phyloP scores from a whole-genome alignment of 2,329 filamentous ascomycete species.

The Apiospora phragmitis region DNA sequence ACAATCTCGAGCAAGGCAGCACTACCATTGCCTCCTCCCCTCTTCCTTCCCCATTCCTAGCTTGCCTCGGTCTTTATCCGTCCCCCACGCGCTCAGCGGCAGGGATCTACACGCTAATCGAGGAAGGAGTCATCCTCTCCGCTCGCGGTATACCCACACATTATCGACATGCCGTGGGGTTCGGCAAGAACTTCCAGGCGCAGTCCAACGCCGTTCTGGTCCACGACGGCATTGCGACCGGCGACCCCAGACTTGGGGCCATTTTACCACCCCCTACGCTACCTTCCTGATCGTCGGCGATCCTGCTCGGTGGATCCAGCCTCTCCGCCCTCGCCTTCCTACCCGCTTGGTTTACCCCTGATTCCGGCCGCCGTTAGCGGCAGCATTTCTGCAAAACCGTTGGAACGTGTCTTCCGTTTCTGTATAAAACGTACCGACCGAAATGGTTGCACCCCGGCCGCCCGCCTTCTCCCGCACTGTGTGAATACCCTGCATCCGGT shows the following conservation, averaged over 20 bases:
- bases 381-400: constrained; percentile 28
- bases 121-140: constrained; percentile 29
- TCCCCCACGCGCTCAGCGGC: not conserved
- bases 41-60: too few relatives aligned
- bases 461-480: too few relatives aligned
- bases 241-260: constrained; percentile 14
- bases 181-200: constrained; percentile 54
- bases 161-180: constrained; percentile 48
- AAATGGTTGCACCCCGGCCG: too few relatives aligned
- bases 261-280: constrained; percentile 30
- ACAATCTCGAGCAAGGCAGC: constrained; percentile 34
- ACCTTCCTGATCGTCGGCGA: constrained; percentile 36
- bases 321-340: not conserved
- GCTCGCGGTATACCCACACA: constrained; percentile 42
- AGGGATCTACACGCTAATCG: not conserved
- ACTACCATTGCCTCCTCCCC: constrained; percentile 15
- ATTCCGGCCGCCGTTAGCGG: constrained; percentile 28
- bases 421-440: constrained; percentile 41
- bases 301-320: constrained; percentile 32
- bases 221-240: constrained; percentile 22
- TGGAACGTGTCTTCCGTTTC: constrained; percentile 48
- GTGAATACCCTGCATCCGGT: too few relatives aligned
- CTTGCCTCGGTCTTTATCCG: too few relatives aligned
- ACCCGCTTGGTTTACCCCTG: constrained; percentile 30
- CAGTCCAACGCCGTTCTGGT: constrained; percentile 39